phyloP scores from a whole-genome alignment of 148 eudicot species.

The Fagopyrum esculentum region DNA sequence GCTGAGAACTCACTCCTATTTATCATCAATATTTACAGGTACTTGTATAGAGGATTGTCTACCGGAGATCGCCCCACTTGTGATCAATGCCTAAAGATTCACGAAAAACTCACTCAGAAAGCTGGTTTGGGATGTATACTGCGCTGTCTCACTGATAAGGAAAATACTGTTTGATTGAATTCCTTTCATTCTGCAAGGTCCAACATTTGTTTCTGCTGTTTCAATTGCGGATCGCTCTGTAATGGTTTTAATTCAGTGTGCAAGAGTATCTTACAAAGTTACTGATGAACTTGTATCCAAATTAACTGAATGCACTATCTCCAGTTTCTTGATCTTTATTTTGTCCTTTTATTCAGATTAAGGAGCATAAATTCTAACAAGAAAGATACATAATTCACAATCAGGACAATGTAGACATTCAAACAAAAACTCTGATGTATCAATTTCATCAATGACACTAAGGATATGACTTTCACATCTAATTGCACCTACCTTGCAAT shows the following conservation, averaged over 20 bases:
- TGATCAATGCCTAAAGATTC: constrained; percentile 88
- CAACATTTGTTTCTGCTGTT: not conserved
- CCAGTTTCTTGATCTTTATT: not conserved
- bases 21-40: constrained; percentile 36
- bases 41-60: constrained; percentile 82
- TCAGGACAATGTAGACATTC: not conserved
- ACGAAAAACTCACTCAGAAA: constrained; percentile 80
- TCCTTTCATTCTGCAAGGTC: not conserved
- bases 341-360: not conserved
- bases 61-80: constrained; percentile 97
- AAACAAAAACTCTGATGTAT: not conserved
- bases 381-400: too few species aligned
- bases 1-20: not conserved
- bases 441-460: too few species aligned
- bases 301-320: not conserved
- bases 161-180: constrained; percentile 52
- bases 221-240: not conserved
- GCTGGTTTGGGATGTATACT: constrained; percentile 95
- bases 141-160: constrained; percentile 76
- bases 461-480: not conserved
- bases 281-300: not conserved
- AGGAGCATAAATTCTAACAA: not conserved
- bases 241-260: not conserved
- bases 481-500: too few species aligned
- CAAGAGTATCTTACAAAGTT: not conserved